Base-by-base conservation (phyloP, 2,329 filamentous ascomycete species). In the Sporothrix humicola region DNA sequence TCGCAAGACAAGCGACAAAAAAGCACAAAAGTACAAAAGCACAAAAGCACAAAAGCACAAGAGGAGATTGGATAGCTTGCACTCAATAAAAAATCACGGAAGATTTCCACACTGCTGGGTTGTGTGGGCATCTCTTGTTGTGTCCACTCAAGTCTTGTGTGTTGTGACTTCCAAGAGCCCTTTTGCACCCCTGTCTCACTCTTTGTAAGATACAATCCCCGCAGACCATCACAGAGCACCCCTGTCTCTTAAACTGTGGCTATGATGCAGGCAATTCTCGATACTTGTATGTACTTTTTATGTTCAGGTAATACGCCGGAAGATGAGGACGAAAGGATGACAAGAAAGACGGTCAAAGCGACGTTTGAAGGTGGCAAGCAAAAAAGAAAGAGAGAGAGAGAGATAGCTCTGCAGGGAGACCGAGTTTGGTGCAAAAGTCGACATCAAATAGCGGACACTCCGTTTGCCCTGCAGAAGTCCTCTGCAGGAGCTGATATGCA, bases 401-500 rank as follows among this genome's bases (percentile, higher is more conserved):
- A 10, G 23, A 20, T 23, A 31, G 15, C 56, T 58, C 23, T 31
- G 56, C 9, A 58, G 31, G 56, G 7, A 15, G 54, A 26, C 23
- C 5, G 26, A 13, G 26, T 13, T 8, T 9, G 52, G 52, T 5
- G 9, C 20, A 8, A 56, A 17, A 26, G 4, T 56, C 52, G 31
- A 37, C 31, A 5, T 12, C 52, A 44, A 44, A 63, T 17, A 44
- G 10, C 17, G 58, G 58, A 61, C 31, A 8, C 8, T 44, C 31
- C 31, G 37, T 20, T n/a, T 44, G 31, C 37, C 58, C 26, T 63
- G 15, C 58, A 44, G 58, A 63, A 63, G 58, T 63, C 31, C 58
- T 63, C 58, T 44, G 58, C 58, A 63, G 31, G 58, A 63, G 31
- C 58, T 63, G 58, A 42, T 42, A 42, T 42, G 58, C 58, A 61